Percentiles rank a stretch among this genome's conserved stretches.
Evolutionary conservation across 2,329 filamentous ascomycete species (phyloP).

Genomic region (Grosmannia serpens): DNA sequence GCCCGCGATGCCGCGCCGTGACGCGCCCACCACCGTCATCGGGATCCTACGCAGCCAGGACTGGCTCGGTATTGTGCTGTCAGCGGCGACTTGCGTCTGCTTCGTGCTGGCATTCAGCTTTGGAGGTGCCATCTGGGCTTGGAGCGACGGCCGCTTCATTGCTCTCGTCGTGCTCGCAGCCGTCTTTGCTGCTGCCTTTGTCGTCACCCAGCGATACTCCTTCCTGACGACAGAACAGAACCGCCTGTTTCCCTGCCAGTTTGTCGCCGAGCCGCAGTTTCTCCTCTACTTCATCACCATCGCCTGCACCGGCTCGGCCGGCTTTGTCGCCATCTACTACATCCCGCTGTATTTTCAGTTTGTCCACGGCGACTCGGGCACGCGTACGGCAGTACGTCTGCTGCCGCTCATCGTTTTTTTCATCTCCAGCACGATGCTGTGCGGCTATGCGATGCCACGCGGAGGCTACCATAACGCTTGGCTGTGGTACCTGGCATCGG

Average conservation of each 20-base stretch:
- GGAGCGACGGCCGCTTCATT: conserved; percentile 21
- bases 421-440: conserved; percentile 20
- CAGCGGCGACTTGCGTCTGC: conserved; percentile 25
- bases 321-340: conserved; percentile 29
- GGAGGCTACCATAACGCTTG: conserved; percentile 22
- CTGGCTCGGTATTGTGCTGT: conserved; percentile 30
- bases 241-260: conserved; percentile 34
- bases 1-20: conserved; percentile 12
- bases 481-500: conserved; percentile 26
- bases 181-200: conserved; percentile 16
- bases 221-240: conserved; percentile 26
- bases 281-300: conserved; percentile 31
- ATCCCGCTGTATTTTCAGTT: conserved; percentile 43
- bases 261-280: conserved; percentile 25
- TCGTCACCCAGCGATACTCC: conserved; percentile 27
- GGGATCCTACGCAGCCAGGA: conserved; percentile 25
- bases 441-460: conserved; percentile 22
- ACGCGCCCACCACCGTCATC: conserved; percentile 8
- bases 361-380: conserved; percentile 24
- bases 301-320: conserved; percentile 11
- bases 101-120: conserved; percentile 38
- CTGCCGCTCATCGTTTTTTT: conserved; percentile 24
- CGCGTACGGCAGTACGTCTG: conserved; percentile 24
- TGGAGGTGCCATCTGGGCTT: conserved; percentile 36
- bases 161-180: conserved; percentile 10